Percentiles rank a stretch among this genome's conserved stretches.
These are phyloP conservation scores for Boletus barrowsii DNA, from an alignment of 768 basidiomycete species.

Conservation along the genomic window DNA sequence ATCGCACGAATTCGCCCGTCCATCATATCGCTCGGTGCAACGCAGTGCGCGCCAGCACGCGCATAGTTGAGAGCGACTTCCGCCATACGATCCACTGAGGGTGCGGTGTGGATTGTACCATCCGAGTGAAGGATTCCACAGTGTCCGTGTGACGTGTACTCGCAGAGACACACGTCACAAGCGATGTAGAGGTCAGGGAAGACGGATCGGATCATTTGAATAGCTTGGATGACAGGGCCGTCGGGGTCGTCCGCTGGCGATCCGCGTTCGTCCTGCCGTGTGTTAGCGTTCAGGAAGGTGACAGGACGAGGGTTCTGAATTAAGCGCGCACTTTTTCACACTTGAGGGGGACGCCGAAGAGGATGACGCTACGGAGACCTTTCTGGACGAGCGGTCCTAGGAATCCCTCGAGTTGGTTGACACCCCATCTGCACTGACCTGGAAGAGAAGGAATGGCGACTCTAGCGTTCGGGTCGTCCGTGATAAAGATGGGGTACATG, in stretches of 20 bases:
- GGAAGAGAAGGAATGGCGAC: slow-evolving; percentile 76
- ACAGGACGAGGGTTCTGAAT: neutral
- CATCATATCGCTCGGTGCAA: slow-evolving; percentile 99
- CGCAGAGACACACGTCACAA: slow-evolving; percentile 97
- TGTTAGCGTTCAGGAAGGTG: neutral
- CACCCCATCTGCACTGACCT: slow-evolving; percentile 89
- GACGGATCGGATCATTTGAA: slow-evolving; percentile 67
- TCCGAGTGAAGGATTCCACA: slow-evolving; percentile 79
- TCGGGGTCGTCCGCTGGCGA: slow-evolving; percentile 85
- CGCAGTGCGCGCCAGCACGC: slow-evolving; percentile 93
- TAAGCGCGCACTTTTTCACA: slow-evolving; percentile 60
- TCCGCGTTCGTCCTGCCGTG: slow-evolving; percentile 68
- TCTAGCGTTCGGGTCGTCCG: slow-evolving; percentile 86
- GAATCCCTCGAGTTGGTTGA: slow-evolving; percentile 89
- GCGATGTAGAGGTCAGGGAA: slow-evolving; percentile 90
- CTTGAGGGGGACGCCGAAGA: slow-evolving; percentile 89
- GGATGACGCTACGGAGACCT: slow-evolving; percentile 86
- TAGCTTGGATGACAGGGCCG: slow-evolving; percentile 94
- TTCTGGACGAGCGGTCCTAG: slow-evolving; percentile 84
- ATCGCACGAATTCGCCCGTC: slow-evolving; percentile 91
- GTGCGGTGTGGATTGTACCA: slow-evolving; percentile 71
- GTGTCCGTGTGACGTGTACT: slow-evolving; percentile 98
- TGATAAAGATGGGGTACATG: slow-evolving; percentile 99
- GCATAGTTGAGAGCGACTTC: slow-evolving; percentile 93
- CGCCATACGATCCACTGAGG: slow-evolving; percentile 85